phyloP scores from a whole-genome alignment of 768 basidiomycete genomes.

The Sarcomyxa edulis region DNA sequence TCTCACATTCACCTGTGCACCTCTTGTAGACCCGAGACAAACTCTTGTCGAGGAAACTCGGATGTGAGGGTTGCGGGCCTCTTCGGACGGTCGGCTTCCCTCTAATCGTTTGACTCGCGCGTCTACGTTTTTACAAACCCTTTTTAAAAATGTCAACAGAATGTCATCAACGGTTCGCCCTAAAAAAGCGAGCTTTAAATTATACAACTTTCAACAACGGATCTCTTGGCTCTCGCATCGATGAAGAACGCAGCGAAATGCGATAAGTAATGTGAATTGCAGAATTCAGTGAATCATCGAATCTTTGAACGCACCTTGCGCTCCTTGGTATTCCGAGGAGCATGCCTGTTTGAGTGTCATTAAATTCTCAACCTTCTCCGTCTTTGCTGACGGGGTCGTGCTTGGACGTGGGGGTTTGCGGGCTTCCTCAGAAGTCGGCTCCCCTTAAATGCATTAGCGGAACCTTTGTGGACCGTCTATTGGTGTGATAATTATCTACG shows the following conservation, averaged over 20 bases:
- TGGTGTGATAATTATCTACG: constrained; percentile 52
- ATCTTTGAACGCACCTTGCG: constrained; percentile 81
- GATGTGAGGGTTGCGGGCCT: too few relatives aligned
- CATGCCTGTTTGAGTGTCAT: constrained; percentile 77
- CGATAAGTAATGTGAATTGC: constrained; percentile 82
- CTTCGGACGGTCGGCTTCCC: too few relatives aligned
- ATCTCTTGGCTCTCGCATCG: constrained; percentile 77
- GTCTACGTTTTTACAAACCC: constrained; percentile 23
- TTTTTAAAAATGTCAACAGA: constrained; percentile 19
- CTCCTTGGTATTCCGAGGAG: constrained; percentile 71
- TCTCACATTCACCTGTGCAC: constrained; percentile 44
- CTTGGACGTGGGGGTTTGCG: constrained; percentile 39
- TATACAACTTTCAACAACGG: constrained; percentile 47
- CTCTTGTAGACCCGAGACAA: constrained; percentile 23
- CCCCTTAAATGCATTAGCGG: constrained; percentile 46
- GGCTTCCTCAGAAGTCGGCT: constrained; percentile 25
- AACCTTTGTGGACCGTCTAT: constrained; percentile 18
- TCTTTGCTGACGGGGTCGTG: constrained; percentile 22
- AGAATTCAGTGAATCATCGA: constrained; percentile 81
- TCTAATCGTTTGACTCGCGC: constrained; percentile 14
- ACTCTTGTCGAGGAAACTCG: too few relatives aligned
- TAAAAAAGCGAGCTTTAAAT: constrained; percentile 22
- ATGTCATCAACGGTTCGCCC: constrained; percentile 19
- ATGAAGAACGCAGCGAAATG: constrained; percentile 80
- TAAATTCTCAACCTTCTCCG: constrained; percentile 43